These are phyloP conservation scores for Aspergillus calidoustus DNA, from an alignment of 2,329 filamentous ascomycete genomes.

Conservation along the genomic window DNA sequence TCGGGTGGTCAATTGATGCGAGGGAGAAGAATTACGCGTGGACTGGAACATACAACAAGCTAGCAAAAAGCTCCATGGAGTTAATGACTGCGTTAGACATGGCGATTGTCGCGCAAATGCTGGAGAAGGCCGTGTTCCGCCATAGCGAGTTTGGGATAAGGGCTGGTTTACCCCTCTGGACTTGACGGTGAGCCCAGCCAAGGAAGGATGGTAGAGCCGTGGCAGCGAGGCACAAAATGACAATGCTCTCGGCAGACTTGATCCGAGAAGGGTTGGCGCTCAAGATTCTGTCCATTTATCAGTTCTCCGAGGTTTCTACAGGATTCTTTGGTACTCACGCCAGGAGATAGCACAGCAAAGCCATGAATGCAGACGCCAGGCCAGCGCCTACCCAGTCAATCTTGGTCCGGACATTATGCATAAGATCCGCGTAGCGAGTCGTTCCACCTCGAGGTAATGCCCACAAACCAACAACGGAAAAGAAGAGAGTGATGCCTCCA, in stretches of 20 bases:
- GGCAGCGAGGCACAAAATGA: constrained; percentile 33
- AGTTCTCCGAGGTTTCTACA: neutral
- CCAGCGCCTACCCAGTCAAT: constrained; percentile 57
- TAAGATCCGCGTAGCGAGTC: constrained; percentile 27
- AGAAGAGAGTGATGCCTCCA: constrained; percentile 37
- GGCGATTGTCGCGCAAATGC: constrained; percentile 36
- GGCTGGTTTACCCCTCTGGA: constrained; percentile 27
- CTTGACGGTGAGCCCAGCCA: constrained; percentile 32
- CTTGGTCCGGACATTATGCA: constrained; percentile 33
- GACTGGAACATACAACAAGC: constrained; percentile 1
- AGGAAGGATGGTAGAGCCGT: constrained; percentile 34
- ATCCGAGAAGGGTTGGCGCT: constrained; percentile 8
- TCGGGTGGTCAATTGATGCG: neutral
- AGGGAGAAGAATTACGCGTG: neutral
- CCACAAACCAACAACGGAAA: constrained; percentile 10
- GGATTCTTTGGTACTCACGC: constrained; percentile 19
- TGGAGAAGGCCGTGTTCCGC: constrained; percentile 36
- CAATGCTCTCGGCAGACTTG: constrained; percentile 27
- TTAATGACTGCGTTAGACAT: neutral
- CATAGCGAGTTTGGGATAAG: constrained; percentile 43
- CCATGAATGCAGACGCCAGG: constrained; percentile 50
- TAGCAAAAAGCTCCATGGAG: constrained; percentile 12
- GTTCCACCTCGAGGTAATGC: constrained; percentile 35
- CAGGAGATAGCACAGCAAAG: constrained; percentile 54
- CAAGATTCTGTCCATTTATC: neutral